A percentile compares a stretch with the other conserved stretches of the same genome.
Conservation (phyloP, 2,329 filamentous ascomycete species). For the Aspergillus eucalypticola region DNA sequence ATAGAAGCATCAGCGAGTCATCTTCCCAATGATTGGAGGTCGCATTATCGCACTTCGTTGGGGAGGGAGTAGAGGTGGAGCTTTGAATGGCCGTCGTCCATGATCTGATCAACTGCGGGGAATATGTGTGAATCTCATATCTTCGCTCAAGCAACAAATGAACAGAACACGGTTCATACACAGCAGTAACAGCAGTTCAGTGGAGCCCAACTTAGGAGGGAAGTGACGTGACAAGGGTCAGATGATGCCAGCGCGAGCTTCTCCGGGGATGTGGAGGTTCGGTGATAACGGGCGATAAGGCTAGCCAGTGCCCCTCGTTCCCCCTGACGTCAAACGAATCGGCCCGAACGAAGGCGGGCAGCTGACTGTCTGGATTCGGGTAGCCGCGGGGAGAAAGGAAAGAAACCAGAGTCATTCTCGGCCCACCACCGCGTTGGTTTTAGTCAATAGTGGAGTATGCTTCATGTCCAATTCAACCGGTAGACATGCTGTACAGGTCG, state of each 20-base stretch:
- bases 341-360: not conserved
- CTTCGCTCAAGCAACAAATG: not conserved
- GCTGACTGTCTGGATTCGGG: slow-evolving; percentile 5
- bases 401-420: not conserved
- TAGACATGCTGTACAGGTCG: not conserved
- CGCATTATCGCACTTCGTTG: slow-evolving; percentile 34
- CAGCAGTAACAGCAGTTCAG: not conserved
- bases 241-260: not conserved
- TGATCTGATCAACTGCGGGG: slow-evolving; percentile 10
- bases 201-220: not conserved
- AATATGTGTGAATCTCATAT: not conserved
- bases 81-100: slow-evolving; percentile 14
- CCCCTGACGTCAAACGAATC: slow-evolving; percentile 6
- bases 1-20: not conserved
- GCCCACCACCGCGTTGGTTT: not conserved
- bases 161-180: too few species aligned
- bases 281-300: not conserved
- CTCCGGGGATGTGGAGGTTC: not conserved
- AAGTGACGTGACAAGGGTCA: not conserved
- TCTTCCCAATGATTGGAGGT: not conserved
- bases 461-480: not conserved
- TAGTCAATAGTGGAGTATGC: not conserved
- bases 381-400: slow-evolving; percentile 1
- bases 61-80: slow-evolving; percentile 32
- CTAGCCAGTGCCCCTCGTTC: not conserved